These are phyloP conservation scores for Pelagophyceae sp. DNA, from an alignment of 352 stramenopile species.

Conservation along the genomic window DNA sequence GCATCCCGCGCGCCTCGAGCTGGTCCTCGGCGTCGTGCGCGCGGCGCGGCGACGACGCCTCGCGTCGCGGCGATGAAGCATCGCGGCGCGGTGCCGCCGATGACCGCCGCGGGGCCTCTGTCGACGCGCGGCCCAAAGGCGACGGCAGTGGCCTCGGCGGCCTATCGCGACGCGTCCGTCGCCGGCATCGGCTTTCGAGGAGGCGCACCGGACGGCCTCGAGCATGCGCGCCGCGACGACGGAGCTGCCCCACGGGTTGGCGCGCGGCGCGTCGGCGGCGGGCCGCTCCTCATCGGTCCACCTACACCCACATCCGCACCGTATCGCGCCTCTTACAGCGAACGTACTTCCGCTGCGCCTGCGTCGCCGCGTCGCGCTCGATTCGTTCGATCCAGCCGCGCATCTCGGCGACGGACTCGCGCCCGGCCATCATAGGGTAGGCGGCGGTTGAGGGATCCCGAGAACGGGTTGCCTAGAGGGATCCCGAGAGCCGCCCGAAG, in stretches of 20 bases:
- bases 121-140: not conserved
- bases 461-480: no score
- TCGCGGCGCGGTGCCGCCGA: not conserved
- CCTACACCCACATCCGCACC: no score
- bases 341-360: not conserved
- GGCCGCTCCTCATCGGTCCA: no score
- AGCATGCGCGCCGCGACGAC: not conserved
- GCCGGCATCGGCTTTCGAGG: not conserved
- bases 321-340: no score
- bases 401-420: not conserved
- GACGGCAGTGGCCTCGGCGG: not conserved
- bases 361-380: not conserved
- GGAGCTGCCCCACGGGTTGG: not conserved
- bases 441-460: not conserved
- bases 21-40: not conserved
- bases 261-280: no score
- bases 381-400: conserved; percentile 9
- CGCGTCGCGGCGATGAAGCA: not conserved
- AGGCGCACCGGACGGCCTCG: not conserved
- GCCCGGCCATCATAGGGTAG: not conserved
- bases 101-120: not conserved
- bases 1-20: not conserved
- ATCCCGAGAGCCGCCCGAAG: not conserved
- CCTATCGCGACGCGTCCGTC: not conserved
- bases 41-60: not conserved